phyloP scores from a whole-genome alignment of 106 monocot species.

The Allium sativum region DNA sequence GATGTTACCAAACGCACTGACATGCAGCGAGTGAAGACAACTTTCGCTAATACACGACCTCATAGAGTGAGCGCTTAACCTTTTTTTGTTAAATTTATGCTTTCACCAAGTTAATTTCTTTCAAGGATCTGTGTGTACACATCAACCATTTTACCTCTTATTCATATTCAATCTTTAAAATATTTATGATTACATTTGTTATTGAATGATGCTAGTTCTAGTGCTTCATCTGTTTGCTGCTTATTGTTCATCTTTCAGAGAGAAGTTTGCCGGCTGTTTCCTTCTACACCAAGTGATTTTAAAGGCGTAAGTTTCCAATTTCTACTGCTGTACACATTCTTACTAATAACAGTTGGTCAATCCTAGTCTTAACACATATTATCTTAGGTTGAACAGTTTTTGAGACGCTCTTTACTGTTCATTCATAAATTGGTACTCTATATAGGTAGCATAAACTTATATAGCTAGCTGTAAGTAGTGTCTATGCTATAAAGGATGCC shows the following conservation, averaged over 20 bases:
- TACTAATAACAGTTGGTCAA: too few species aligned
- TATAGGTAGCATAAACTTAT: background rate
- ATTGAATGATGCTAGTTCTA: background rate
- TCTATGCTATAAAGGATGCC: too few species aligned
- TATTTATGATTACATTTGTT: too few species aligned
- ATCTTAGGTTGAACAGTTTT: too few species aligned
- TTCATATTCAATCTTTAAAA: too few species aligned
- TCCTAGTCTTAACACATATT: too few species aligned
- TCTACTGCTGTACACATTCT: too few species aligned
- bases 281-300: slow-evolving; percentile 49
- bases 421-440: background rate
- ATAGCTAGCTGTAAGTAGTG: too few species aligned
- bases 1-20: slow-evolving; percentile 95
- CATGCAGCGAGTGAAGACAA: slow-evolving; percentile 64
- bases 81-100: too few species aligned
- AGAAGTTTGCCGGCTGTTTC: slow-evolving; percentile 78
- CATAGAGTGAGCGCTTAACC: slow-evolving; percentile 46
- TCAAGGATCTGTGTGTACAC: too few species aligned
- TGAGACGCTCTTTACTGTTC: background rate
- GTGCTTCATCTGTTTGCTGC: background rate
- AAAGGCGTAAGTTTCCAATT: slow-evolving; percentile 65
- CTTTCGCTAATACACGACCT: slow-evolving; percentile 51
- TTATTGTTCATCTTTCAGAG: slow-evolving; percentile 37
- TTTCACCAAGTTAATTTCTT: too few species aligned
- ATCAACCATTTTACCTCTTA: too few species aligned